Percentiles rank a stretch among this genome's conserved stretches.
These are phyloP conservation scores for Xerocomellus intermedius DNA, from an alignment of 768 basidiomycete species.

Conservation along the genomic window DNA sequence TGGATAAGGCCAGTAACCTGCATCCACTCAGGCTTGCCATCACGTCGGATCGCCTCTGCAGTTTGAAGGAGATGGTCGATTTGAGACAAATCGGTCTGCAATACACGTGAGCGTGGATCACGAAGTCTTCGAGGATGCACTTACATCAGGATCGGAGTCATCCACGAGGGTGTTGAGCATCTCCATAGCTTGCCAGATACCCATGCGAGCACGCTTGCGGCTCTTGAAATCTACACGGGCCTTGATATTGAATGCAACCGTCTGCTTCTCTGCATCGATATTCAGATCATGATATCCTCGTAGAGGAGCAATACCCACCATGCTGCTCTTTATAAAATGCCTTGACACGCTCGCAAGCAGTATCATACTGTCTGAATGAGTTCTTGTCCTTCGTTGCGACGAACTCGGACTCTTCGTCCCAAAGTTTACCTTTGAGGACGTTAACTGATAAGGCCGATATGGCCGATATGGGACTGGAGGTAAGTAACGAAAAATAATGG, in stretches of 20 bases:
- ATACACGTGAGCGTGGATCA: conserved; percentile 9
- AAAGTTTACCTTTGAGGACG: conserved; percentile 57
- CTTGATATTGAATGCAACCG: conserved; percentile 78
- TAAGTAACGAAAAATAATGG: background rate
- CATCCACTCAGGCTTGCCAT: conserved; percentile 92
- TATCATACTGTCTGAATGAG: conserved; percentile 69
- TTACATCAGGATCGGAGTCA: conserved; percentile 87
- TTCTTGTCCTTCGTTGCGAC: conserved; percentile 62
- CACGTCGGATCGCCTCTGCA: conserved; percentile 83
- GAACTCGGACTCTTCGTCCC: conserved; percentile 59
- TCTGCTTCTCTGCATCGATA: conserved; percentile 69
- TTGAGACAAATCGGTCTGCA: conserved; percentile 72
- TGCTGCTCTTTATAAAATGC: conserved; percentile 78
- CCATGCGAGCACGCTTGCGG: conserved; percentile 69
- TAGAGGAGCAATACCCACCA: conserved; percentile 39
- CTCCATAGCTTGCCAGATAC: conserved; percentile 85
- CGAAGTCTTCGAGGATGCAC: background rate
- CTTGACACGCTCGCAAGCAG: conserved; percentile 76
- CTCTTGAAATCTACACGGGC: conserved; percentile 74
- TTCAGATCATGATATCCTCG: background rate
- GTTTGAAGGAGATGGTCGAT: conserved; percentile 91
- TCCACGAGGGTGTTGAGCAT: conserved; percentile 85
- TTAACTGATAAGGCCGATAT: conserved; percentile 49
- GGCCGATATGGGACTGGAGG: background rate
- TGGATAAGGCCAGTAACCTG: conserved; percentile 85